Base-by-base conservation (phyloP, 768 basidiomycete species). In the Naematelia aurantialba region DNA sequence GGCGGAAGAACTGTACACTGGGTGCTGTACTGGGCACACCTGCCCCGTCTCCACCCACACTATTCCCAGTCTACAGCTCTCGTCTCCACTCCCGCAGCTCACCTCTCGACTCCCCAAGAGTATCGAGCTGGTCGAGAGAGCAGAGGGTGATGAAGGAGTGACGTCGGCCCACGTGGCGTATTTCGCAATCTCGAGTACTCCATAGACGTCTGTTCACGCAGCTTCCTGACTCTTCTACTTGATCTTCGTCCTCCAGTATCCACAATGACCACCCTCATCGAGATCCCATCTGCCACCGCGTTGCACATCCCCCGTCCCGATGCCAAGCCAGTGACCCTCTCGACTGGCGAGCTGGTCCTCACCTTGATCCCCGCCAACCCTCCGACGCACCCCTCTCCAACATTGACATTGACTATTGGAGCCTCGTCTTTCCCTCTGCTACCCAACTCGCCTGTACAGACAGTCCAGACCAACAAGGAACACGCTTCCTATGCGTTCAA, bases 401-500 rank as follows among this genome's bases (percentile, higher is more conserved):
- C 66, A 5, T 51, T 77, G 39, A 72, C 76, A 1, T 54, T 77
- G 13, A 61, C 64, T 19, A 59, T 77, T 21, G 76, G 70, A 19
- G 49, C 61, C 17, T 62, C 67, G 13, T 61, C 63, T 5, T 77
- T 73, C 62, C 72, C 74, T 3, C 42, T 77, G 19, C 51, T 69
- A 0, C 61, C 66, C 0, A 67, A 60, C n/a, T 60, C 66, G 3
- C 72, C 72, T 2, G 52, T 77, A 10, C 63, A 66, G 49, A 65
- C 61, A 34, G 59, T 68, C 21, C 58, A 70, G 47, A 62, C 74
- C 10, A 71, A 68, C 50, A 51, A 69, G 10, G 65, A 74, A 47
- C 74, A 75, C 46, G 45, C 76, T 1, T 63, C 56, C 21, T 75
- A 71, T 58, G 26, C 67, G 29, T 75, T 77, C 61, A 61, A 56